Percentiles rank a stretch among this genome's conserved stretches.
Conservation (phyloP, 495 filamentous ascomycete species). For the Aspergillus coremiiformis region DNA sequence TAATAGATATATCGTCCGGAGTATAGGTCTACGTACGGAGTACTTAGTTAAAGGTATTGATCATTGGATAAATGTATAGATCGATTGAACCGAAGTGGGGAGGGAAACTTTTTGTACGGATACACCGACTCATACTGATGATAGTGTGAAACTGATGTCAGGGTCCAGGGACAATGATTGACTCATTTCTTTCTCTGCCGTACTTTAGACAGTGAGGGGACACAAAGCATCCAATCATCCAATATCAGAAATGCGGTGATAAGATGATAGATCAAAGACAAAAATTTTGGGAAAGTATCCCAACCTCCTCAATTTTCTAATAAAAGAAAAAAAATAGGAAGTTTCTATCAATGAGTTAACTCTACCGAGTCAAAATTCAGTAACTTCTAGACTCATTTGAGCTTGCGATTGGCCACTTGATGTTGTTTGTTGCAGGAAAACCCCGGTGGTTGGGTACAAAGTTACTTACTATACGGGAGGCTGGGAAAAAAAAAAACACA, state of each 20-base stretch:
- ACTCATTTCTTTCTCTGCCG: background rate
- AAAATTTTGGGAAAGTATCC: background rate
- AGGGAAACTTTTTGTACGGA: background rate
- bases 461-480: conserved; percentile 19
- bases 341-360: background rate
- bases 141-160: conserved; percentile 4
- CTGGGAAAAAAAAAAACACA: conserved; percentile 21
- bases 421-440: conserved; percentile 18
- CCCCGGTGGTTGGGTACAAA: conserved; percentile 36
- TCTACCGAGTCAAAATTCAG: background rate
- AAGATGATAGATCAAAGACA: background rate
- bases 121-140: background rate
- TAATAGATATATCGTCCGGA: background rate
- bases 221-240: background rate
- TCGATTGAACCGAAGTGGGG: background rate
- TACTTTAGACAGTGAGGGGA: background rate
- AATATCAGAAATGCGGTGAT: background rate
- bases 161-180: background rate
- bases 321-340: background rate
- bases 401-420: conserved; percentile 12
- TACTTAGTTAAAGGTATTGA: too few species aligned
- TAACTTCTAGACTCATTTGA: too few species aligned
- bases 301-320: background rate
- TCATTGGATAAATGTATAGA: too few species aligned
- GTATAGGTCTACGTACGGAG: background rate